Evolutionary conservation across 371 early-diverging fungal genomes (phyloP), one percentile per base, ranked within the genome.

Genomic region (Rhizopus sp.): DNA sequence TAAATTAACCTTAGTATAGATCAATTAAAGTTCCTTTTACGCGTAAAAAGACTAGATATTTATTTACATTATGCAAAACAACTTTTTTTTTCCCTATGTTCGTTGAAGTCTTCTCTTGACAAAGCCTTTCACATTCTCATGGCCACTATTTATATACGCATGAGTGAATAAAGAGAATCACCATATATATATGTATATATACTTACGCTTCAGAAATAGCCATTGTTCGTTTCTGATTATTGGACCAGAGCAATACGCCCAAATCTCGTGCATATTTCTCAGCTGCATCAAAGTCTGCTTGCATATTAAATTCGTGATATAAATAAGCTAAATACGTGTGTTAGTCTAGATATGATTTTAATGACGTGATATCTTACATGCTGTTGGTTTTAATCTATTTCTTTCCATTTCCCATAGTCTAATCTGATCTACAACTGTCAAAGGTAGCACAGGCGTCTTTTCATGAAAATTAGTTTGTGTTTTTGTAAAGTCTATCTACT

Each of bases 381-480:
- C 46, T 10, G 68, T 72, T 5, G 86, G 79, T 8, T 79, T 73
- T 23, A 99, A 75, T 31, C 99, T 81, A 61, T 98, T 93, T 62
- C 92, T 84, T 69, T 99, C 99, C 75, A 91, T 87, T 72, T 99
- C 99, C 99, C 99, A 99, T 55, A 99, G 73, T 35, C 90, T 80
- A 33, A 99, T 92, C 74, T 99, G 99, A 77, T 98, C 99, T 0
- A 94, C 84, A 4, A 99, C 95, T 1, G 97, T 96, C 10, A 88
- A 62, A 0, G 99, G 98, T 45, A 99, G 64, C n/a, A 94, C 74
- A 0, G 95, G 94, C 3, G 73, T 72, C 78, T 85, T 30, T 7
- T 2, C 46, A 48, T 23, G n/a, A 30, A 10, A 46, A 55, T 46
- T 23, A 37, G 6, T 10, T 38, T 40, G 4, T 29, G 39, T 32